Evolutionary conservation across 129 eudicot genomes (phyloP).

Genomic region (Oenanthe sinensis): DNA sequence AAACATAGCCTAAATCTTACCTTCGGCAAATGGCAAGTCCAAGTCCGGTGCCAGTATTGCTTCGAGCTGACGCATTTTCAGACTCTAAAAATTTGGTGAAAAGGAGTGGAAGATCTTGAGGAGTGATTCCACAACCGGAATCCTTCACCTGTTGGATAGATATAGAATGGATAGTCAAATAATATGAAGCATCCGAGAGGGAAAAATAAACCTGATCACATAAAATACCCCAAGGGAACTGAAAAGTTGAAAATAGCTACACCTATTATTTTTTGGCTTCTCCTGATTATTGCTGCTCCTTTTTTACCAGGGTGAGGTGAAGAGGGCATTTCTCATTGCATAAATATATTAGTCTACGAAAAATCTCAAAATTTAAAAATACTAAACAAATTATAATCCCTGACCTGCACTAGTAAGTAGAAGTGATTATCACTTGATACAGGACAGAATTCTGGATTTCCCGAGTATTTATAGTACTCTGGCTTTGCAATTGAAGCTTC

Average conservation of each 20-base stretch:
- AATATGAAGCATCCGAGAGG: background rate
- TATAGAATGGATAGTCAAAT: background rate
- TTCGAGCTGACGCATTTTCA: slow-evolving; percentile 25
- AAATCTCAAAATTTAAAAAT: background rate
- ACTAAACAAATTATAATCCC: background rate
- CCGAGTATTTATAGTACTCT: slow-evolving; percentile 45
- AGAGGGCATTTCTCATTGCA: background rate
- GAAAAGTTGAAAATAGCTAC: background rate
- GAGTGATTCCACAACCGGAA: slow-evolving; percentile 40
- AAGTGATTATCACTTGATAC: slow-evolving; percentile 36
- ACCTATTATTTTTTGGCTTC: background rate
- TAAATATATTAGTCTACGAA: background rate
- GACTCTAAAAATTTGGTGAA: slow-evolving; percentile 40
- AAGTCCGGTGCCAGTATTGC: slow-evolving; percentile 31
- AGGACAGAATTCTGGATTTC: slow-evolving; percentile 39
- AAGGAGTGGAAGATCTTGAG: slow-evolving; percentile 38
- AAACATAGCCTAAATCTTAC: slow-evolving; percentile 15
- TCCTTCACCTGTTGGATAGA: slow-evolving; percentile 36
- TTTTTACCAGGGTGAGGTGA: background rate
- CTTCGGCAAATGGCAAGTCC: slow-evolving; percentile 53
- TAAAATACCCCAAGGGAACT: background rate
- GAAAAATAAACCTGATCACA: background rate
- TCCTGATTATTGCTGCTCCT: background rate
- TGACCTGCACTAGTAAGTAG: slow-evolving; percentile 58
- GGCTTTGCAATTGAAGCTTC: slow-evolving; percentile 45